Conservation (phyloP, 2,329 filamentous ascomycete genomes). For the Aspergillus aculeatinus region DNA sequence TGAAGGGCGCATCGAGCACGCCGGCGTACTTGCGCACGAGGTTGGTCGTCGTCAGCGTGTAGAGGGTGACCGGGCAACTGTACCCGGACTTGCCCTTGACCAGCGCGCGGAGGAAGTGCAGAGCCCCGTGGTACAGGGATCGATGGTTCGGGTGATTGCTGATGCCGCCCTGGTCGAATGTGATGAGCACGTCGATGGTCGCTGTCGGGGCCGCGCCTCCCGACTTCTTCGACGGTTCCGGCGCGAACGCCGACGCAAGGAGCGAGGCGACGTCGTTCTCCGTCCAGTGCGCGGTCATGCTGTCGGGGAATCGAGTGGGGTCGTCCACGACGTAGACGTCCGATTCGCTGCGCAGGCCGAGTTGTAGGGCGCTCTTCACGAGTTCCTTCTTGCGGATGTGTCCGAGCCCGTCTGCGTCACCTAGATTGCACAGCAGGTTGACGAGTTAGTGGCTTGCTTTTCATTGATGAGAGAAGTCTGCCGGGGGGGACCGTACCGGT, state of each 20-base stretch:
- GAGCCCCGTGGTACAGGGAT: slow-evolving; percentile 79
- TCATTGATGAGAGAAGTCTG: background rate
- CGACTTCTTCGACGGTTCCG: slow-evolving; percentile 48
- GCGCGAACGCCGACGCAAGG: slow-evolving; percentile 71
- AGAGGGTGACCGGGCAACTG: slow-evolving; percentile 75
- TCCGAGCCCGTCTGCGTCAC: slow-evolving; percentile 84
- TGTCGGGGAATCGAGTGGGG: slow-evolving; percentile 76
- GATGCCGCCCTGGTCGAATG: slow-evolving; percentile 80
- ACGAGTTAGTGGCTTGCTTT: slow-evolving; percentile 6
- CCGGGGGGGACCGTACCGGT: slow-evolving; percentile 57
- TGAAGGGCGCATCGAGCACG: slow-evolving; percentile 72
- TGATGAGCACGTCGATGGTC: slow-evolving; percentile 78
- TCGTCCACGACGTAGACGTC: slow-evolving; percentile 86
- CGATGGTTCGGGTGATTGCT: slow-evolving; percentile 93
- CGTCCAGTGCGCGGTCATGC: slow-evolving; percentile 80
- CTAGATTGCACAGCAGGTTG: slow-evolving; percentile 42
- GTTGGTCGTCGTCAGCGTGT: slow-evolving; percentile 74
- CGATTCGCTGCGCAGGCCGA: slow-evolving; percentile 72
- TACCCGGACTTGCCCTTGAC: slow-evolving; percentile 63
- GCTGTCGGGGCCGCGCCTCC: slow-evolving; percentile 43
- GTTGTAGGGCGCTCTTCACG: slow-evolving; percentile 70
- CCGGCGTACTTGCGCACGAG: slow-evolving; percentile 78
- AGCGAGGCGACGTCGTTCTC: slow-evolving; percentile 67
- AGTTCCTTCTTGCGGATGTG: slow-evolving; percentile 80
- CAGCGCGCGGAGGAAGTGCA: slow-evolving; percentile 67